Conservation (phyloP, 441 rosid genomes). For the Syzygium syzygioides region DNA sequence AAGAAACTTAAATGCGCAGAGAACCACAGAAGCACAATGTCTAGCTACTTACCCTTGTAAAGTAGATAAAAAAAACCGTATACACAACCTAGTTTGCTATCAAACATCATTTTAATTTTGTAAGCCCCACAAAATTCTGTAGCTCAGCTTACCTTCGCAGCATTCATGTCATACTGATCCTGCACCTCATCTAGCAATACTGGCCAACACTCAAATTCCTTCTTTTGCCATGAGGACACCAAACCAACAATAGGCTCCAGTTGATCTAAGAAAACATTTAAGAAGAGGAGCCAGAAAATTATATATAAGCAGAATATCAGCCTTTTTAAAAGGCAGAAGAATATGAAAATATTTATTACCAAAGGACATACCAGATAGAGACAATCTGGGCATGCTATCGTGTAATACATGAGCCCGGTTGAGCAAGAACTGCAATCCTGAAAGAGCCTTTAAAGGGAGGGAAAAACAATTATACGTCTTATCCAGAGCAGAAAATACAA, state of each 20-base stretch:
- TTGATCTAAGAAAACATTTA: constrained; percentile 33
- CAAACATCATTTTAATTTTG: not conserved
- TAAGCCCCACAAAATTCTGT: not conserved
- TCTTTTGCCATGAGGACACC: constrained; percentile 78
- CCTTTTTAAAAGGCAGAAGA: not conserved
- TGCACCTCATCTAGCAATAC: constrained; percentile 84
- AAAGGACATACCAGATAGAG: constrained; percentile 54
- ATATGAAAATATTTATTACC: not conserved
- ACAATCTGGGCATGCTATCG: constrained; percentile 68
- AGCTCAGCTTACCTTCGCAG: constrained; percentile 55
- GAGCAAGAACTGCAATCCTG: constrained; percentile 82
- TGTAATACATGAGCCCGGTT: constrained; percentile 44
- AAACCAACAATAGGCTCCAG: constrained; percentile 62
- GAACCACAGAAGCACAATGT: not conserved
- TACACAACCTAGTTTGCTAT: not conserved
- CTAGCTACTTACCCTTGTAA: not conserved
- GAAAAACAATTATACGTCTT: not conserved
- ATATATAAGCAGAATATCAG: not conserved
- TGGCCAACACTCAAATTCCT: constrained; percentile 89
- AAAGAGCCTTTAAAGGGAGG: constrained; percentile 53
- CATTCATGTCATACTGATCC: constrained; percentile 71
- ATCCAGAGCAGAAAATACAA: not conserved
- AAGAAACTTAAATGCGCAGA: not conserved
- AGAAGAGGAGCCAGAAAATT: not conserved
- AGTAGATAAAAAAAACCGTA: not conserved